Base-by-base conservation (phyloP, 306 rosid species). In the Trifolium pratense region DNA sequence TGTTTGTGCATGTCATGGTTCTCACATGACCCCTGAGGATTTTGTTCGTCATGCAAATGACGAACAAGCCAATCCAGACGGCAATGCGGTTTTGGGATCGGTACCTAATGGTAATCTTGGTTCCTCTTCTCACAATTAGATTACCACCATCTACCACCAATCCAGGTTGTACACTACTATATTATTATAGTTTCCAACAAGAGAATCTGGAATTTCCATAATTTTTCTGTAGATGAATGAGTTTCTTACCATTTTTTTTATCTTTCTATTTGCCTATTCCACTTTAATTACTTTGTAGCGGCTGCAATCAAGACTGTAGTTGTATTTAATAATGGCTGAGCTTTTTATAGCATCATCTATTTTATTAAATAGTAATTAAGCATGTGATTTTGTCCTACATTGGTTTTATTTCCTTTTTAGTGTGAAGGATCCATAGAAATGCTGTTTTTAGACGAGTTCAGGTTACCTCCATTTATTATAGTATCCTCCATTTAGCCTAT, bases 1-100 rank as follows among this genome's bases (percentile, higher is more conserved):
- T 37, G 93, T 95, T 16, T 95, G 99, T 76, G 99, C 97, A 68
- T 95, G 99, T 83, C 99, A 95, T 71, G 75, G 97, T 17, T 74
- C 84, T 62, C 97, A 91, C 84, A 80, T 95, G 99, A 87, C 93
- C 34, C 87, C 91, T 0, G 99, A 95, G 15, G 99, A 91, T 76
- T 94, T 94, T 74, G 85, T 91, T 78, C 85, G 86, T 60, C 99
- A 91, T 64, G 96, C 99, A 10, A 85, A 84, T 5, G 88, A 87
- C 78, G 96, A 84, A 39, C 84, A 75, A 55, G 51, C 80, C 63
- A 79, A 75, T 55, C 78, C 83, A 2, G 97, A 93, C 45, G 87
- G 83, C 0, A 78, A 75, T 67, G 63, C 81, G 40, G 89, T 78
- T 59, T 81, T 80, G 77, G 86, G 86, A 11, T 43, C 94, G 13